These are phyloP conservation scores for Corynespora cassiicola DNA, from an alignment of 2,329 filamentous ascomycete genomes.

Conservation along the genomic window DNA sequence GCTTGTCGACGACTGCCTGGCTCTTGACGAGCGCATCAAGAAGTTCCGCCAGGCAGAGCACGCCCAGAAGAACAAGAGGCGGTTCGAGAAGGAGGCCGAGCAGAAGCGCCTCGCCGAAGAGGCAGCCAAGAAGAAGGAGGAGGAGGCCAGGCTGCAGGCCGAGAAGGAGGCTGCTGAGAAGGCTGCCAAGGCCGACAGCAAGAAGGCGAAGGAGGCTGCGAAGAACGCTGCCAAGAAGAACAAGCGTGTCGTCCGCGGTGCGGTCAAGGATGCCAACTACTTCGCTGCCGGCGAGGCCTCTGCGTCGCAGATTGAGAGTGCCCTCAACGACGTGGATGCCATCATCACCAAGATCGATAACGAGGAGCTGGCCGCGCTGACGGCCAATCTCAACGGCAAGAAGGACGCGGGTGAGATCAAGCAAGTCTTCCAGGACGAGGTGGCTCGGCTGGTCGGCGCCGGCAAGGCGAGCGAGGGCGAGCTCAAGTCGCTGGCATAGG, in stretches of 20 bases:
- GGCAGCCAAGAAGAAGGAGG: conserved; percentile 80
- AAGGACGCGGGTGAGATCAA: conserved; percentile 88
- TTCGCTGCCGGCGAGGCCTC: conserved; percentile 75
- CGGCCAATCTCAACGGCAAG: conserved; percentile 77
- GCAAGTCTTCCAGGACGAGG: conserved; percentile 78
- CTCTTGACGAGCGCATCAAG: conserved; percentile 94
- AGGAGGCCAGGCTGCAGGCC: conserved; percentile 78
- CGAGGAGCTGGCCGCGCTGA: conserved; percentile 86
- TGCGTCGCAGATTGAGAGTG: conserved; percentile 79
- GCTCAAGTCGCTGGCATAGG: conserved; percentile 66
- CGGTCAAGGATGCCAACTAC: conserved; percentile 98
- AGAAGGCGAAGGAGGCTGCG: conserved; percentile 98
- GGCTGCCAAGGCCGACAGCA: conserved; percentile 78
- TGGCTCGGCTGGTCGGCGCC: conserved; percentile 76
- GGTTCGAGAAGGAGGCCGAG: conserved; percentile 86
- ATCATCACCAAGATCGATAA: conserved; percentile 87
- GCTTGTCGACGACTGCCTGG: conserved; percentile 84
- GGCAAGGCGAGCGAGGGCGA: conserved; percentile 90
- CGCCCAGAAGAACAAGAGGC: conserved; percentile 96
- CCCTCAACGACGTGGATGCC: conserved; percentile 84
- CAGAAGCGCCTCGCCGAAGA: conserved; percentile 88
- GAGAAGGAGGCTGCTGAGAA: conserved; percentile 90
- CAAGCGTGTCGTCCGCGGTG: conserved; percentile 93
- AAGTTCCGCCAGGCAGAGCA: conserved; percentile 91
- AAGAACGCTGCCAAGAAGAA: conserved; percentile 99